A percentile compares a stretch with the other conserved stretches of the same genome.
Evolutionary conservation across 495 filamentous ascomycete species (phyloP).

Genomic region (Xylaria grammica): DNA sequence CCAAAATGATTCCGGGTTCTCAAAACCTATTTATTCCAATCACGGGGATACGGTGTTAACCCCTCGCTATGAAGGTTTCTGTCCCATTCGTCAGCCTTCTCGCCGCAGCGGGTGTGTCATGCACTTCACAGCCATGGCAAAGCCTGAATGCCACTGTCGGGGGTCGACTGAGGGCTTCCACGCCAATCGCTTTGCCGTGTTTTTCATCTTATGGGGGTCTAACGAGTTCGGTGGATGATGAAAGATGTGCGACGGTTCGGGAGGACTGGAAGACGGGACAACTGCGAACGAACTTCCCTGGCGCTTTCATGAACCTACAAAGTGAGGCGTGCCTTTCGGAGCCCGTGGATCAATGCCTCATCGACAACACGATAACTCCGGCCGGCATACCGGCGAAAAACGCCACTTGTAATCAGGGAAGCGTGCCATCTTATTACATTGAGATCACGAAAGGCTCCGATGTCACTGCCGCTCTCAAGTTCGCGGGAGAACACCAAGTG

Average conservation of each 20-base stretch:
- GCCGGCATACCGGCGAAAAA: slow-evolving; percentile 29
- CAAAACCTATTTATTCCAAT: neutral
- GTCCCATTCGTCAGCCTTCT: slow-evolving; percentile 6
- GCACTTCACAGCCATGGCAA: slow-evolving; percentile 17
- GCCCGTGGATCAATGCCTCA: slow-evolving; percentile 43
- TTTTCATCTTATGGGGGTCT: slow-evolving; percentile 44
- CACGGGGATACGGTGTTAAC: neutral
- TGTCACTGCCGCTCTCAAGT: slow-evolving; percentile 49
- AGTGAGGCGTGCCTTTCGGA: slow-evolving; percentile 46
- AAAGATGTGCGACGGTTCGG: slow-evolving; percentile 37
- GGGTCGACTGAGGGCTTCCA: slow-evolving; percentile 28
- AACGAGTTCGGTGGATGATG: slow-evolving; percentile 28
- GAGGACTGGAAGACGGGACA: slow-evolving; percentile 39
- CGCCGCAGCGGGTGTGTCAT: slow-evolving; percentile 1
- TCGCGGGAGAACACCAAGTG: slow-evolving; percentile 47
- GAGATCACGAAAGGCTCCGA: slow-evolving; percentile 48
- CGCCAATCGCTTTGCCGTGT: slow-evolving; percentile 37
- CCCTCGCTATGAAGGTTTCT: slow-evolving; percentile 14
- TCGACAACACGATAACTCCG: slow-evolving; percentile 37
- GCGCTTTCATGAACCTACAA: slow-evolving; percentile 47
- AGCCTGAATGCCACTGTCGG: slow-evolving; percentile 29
- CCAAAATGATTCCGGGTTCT: neutral
- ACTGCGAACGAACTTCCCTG: slow-evolving; percentile 35
- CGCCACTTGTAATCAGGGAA: slow-evolving; percentile 34
- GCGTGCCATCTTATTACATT: slow-evolving; percentile 53